A percentile compares a stretch with the other conserved stretches of the same genome.
Conservation (phyloP, 2,329 filamentous ascomycete genomes). For the Chaetomiaceae sp. region DNA sequence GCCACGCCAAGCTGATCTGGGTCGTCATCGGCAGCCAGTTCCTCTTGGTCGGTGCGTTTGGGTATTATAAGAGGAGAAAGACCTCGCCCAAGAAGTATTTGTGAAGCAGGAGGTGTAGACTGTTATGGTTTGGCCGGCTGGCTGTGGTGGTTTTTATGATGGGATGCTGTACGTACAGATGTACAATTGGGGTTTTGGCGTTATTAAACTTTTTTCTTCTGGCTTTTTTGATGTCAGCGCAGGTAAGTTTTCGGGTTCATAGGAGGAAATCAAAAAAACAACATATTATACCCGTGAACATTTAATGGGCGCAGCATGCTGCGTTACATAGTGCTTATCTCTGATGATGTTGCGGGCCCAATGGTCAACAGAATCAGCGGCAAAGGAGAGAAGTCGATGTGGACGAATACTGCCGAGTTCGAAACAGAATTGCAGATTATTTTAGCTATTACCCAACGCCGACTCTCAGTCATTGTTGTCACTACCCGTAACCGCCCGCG, state of each 20-base stretch:
- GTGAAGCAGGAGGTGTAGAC: conserved; percentile 37
- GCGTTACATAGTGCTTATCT: too few species aligned
- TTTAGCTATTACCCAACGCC: too few species aligned
- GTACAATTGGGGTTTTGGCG: conserved; percentile 1
- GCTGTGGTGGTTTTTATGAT: conserved; percentile 3
- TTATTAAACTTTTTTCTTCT: background rate
- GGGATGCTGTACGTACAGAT: conserved; percentile 4
- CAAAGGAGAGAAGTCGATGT: too few species aligned
- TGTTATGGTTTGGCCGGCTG: background rate
- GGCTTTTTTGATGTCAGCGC: background rate
- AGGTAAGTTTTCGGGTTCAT: conserved; percentile 1
- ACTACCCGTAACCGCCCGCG: too few species aligned
- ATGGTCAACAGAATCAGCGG: too few species aligned
- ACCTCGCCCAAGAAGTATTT: conserved; percentile 88
- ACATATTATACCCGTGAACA: background rate
- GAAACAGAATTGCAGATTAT: too few species aligned
- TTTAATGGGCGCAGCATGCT: background rate
- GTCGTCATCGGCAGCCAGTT: conserved; percentile 72
- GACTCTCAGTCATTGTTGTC: too few species aligned
- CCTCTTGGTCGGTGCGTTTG: conserved; percentile 63
- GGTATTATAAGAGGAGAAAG: conserved; percentile 76
- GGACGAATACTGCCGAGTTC: too few species aligned
- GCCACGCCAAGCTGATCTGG: conserved; percentile 56
- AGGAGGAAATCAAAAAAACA: conserved; percentile 8
- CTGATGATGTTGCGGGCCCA: too few species aligned